These are phyloP conservation scores for Fusarium sp. DNA, from an alignment of 2,329 filamentous ascomycete species.

Conservation along the genomic window DNA sequence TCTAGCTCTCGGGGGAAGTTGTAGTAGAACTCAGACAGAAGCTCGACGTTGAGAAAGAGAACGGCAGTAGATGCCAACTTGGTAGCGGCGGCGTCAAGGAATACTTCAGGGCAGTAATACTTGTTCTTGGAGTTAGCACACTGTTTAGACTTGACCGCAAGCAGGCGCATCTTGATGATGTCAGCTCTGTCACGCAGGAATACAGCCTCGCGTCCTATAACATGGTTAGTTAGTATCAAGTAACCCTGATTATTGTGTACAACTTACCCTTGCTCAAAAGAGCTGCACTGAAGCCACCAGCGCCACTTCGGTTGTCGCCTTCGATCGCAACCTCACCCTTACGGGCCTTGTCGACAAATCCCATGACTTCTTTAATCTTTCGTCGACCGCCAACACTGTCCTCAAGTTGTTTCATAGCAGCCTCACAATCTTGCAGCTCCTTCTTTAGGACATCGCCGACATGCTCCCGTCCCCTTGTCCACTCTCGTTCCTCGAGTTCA, in stretches of 20 bases:
- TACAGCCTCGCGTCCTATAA: slow-evolving; percentile 83
- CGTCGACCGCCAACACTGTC: slow-evolving; percentile 79
- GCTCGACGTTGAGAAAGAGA: slow-evolving; percentile 95
- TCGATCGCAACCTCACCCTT: slow-evolving; percentile 87
- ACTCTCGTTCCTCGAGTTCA: slow-evolving; percentile 90
- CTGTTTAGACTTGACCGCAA: slow-evolving; percentile 89
- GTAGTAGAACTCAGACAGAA: slow-evolving; percentile 97
- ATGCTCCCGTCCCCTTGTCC: slow-evolving; percentile 85
- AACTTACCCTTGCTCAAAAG: slow-evolving; percentile 80
- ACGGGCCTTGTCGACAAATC: slow-evolving; percentile 88
- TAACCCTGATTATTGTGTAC: background rate
- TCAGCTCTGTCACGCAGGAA: slow-evolving; percentile 93
- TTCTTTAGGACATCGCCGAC: slow-evolving; percentile 82
- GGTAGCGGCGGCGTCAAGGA: slow-evolving; percentile 95
- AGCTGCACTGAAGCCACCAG: slow-evolving; percentile 90
- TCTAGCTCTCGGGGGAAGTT: slow-evolving; percentile 96
- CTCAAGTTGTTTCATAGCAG: slow-evolving; percentile 79
- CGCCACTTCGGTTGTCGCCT: slow-evolving; percentile 82
- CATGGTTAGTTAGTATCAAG: slow-evolving; percentile 47
- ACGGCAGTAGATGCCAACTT: slow-evolving; percentile 96
- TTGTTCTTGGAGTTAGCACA: slow-evolving; percentile 87
- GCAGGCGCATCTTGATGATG: slow-evolving; percentile 87
- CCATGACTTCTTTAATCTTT: slow-evolving; percentile 88
- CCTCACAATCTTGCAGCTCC: slow-evolving; percentile 85
- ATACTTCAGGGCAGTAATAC: slow-evolving; percentile 96